Base-by-base conservation (phyloP, 2,329 filamentous ascomycete genomes). In the Dryadomyces quercivorus region DNA sequence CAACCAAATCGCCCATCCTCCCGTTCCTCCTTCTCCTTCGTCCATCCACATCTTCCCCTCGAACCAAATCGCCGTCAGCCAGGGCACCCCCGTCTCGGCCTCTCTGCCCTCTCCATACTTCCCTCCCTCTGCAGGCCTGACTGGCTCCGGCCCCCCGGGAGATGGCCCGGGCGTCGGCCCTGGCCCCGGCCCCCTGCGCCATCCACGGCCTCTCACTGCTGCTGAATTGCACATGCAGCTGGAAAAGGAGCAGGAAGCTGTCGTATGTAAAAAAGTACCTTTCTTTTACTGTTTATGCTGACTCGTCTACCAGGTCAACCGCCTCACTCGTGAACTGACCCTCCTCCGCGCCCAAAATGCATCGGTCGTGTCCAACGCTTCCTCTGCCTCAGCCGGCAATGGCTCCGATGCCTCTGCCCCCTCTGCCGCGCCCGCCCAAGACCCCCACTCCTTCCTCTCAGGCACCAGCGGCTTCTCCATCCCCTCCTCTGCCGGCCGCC, bases 171-270 rank as follows among this genome's bases (percentile, higher is more conserved):
- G 72, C 15, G 74, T 80, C 48, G 75, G 74, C 31, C 65, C 72
- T 36, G 82, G 81, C 0, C 80, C 81, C 55, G 87, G 86, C 0
- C 91, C 92, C 4, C 71, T 94, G 62, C 81, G 92, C 59, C 91
- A 95, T 67, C 91, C 92, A 6, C 80, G 88, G 40, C 91, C 91
- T 3, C 72, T 96, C 66, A 96, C 92, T 0, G 84, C 89, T 1
- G 86, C 89, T 3, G 92, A 97, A 67, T 76, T 97, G 58, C 90
- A 96, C 68, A 76, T 87, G 57, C 82, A 95, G 71, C 76, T 96
- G 26, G 92, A 97, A 70, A 93, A 94, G 69, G 92, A 97, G 66
- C 91, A 97, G 63, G 92, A 97, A 69, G 88, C 90, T 40, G 85
- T 96, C 63, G 91, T 93, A 76, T 59, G 82, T 72, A 22, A 2